phyloP scores from a whole-genome alignment of 257 asterid species.

The Nicotiana knightiana region DNA sequence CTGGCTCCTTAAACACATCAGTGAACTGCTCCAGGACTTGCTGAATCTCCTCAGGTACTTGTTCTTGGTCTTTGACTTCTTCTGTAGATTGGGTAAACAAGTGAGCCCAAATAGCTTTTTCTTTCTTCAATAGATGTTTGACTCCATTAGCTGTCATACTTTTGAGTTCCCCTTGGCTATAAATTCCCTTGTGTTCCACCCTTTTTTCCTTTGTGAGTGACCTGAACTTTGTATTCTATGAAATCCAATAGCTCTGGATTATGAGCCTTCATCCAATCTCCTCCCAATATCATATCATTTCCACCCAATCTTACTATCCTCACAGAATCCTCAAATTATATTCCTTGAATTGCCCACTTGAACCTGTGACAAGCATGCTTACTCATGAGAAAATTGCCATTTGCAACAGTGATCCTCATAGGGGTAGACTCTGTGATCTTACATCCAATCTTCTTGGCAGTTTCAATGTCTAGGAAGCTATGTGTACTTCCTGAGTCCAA shows the following conservation, averaged over 20 bases:
- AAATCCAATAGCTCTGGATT: not conserved
- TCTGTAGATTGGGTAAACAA: too few species aligned
- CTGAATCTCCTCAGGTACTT: too few species aligned
- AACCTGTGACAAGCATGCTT: too few species aligned
- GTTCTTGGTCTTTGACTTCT: too few species aligned
- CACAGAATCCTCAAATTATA: not conserved
- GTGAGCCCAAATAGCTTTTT: too few species aligned
- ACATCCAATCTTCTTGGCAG: not conserved
- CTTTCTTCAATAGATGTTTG: not conserved
- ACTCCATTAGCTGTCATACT: rapidly evolving
- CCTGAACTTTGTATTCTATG: not conserved
- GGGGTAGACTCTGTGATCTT: rapidly evolving
- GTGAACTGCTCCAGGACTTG: too few species aligned
- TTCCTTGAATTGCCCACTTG: not conserved
- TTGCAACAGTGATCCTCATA: not conserved
- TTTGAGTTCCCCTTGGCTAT: too few species aligned
- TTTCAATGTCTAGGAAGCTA: too few species aligned
- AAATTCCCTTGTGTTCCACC: not conserved
- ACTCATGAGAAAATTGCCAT: too few species aligned
- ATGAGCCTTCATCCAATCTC: not conserved
- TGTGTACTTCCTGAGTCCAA: not conserved
- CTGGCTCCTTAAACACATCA: too few species aligned
- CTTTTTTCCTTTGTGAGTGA: not conserved
- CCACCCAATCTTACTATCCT: not conserved
- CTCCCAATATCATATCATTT: not conserved